Percentiles rank a stretch among this genome's conserved stretches.
Conservation (phyloP, 352 stramenopile genomes). For the Saprolegnia parasitica region DNA sequence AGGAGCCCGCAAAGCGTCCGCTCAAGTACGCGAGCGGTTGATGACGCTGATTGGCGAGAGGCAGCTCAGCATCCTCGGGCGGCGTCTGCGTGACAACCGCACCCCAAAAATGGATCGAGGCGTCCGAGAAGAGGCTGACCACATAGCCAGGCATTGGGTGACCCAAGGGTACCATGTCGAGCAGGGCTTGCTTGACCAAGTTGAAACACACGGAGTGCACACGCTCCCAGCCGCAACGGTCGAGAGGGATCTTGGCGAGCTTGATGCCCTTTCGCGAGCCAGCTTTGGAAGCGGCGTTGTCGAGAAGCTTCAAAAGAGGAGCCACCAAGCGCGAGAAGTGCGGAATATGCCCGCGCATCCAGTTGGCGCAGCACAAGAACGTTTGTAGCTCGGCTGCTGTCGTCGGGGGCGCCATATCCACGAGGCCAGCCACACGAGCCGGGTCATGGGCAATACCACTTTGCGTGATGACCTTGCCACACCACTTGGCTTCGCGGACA, state of each 20-base stretch:
- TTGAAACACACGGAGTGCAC: too few species aligned
- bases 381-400: not conserved
- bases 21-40: constrained; percentile 32
- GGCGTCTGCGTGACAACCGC: constrained; percentile 29
- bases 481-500: constrained; percentile 21
- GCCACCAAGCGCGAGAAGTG: not conserved
- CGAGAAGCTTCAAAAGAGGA: not conserved
- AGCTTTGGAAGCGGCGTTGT: not conserved
- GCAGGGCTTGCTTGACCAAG: constrained; percentile 24
- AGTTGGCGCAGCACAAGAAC: not conserved
- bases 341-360: not conserved
- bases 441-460: constrained; percentile 23
- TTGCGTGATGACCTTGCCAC: constrained; percentile 29
- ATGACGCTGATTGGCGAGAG: constrained; percentile 30
- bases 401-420: constrained; percentile 5
- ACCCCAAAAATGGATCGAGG: constrained; percentile 31
- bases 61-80: not conserved
- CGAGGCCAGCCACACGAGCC: constrained; percentile 13
- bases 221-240: too few species aligned
- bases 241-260: too few species aligned
- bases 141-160: constrained; percentile 24
- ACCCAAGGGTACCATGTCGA: constrained; percentile 29
- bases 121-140: constrained; percentile 34
- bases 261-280: not conserved
- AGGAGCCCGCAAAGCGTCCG: constrained; percentile 25